Evolutionary conservation across 2,329 filamentous ascomycete species (phyloP), one percentile per base, ranked within the genome.

Genomic region (Aspergillus uvarum): DNA sequence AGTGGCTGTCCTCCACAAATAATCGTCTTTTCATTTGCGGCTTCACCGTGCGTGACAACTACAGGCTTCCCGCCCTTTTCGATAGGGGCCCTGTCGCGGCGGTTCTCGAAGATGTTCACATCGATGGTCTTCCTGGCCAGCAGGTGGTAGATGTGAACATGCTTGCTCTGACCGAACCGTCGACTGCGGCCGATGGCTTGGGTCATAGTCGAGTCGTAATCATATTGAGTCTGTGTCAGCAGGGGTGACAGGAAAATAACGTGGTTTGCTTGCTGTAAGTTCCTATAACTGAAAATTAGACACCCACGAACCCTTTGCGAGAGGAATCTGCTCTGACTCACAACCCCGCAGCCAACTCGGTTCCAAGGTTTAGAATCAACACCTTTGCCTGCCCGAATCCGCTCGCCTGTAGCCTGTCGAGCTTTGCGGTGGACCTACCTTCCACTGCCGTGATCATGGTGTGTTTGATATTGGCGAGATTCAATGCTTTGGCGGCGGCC

Each of bases 191-290:
- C 87, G 21, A 89, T 84, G 0, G 86, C 86, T 62, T 90, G 87
- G 0, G 79, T 82, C 82, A 88, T 88, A 0, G 81, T 79, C 0
- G 83, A 78, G 0, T 84, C 78, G 67, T 87, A 89, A 5, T 80
- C 76, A 49, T 84, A 80, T 51, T 84, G 80, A 0, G 77, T 80
- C 38, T 76, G 68, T 0, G 79, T 74, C 0, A 85, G 72, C 8
- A 87, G 71, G 0, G 87, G 86, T 0, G 82, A 80, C 2, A 88
- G 70, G 69, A 90, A 89, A 32, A 90, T 80, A 38, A 89, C 76
- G 59, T 89, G 85, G 62, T 88, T 89, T 0, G 86, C 86, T 44
- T 80, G 81, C 51, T 85, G 83, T 1, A 90, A 72, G 63, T 90
- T 89, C 10, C 83, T 85, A 59, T 35, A 47, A 16, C 56, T 16